phyloP scores from a whole-genome alignment of 1,284 basidiomycete species.

The Trametes pubescens region DNA sequence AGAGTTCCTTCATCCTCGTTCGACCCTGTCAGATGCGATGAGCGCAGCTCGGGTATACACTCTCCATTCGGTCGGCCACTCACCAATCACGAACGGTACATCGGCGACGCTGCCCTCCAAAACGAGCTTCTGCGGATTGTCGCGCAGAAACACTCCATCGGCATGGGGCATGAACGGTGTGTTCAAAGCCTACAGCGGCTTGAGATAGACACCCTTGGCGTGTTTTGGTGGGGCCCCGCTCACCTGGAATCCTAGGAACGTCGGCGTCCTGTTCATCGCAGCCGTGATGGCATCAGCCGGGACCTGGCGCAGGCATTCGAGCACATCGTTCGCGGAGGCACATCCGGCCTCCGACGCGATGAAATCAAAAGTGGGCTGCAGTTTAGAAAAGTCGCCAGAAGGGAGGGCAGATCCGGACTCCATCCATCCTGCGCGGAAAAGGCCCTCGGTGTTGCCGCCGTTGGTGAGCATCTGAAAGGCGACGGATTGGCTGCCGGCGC shows the following conservation, averaged over 20 bases:
- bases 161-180: conserved; percentile 41
- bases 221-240: neutral
- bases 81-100: conserved; percentile 42
- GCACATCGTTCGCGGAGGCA: conserved; percentile 41
- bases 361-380: conserved; percentile 45
- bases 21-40: conserved; percentile 20
- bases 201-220: neutral
- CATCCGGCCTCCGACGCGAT: conserved; percentile 44
- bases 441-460: conserved; percentile 41
- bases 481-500: conserved; percentile 49
- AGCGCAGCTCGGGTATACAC: neutral
- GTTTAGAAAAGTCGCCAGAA: conserved; percentile 39
- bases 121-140: conserved; percentile 35
- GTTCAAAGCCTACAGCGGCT: conserved; percentile 20
- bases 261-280: conserved; percentile 34
- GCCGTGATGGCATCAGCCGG: conserved; percentile 40
- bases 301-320: conserved; percentile 49
- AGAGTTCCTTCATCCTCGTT: conserved; percentile 45
- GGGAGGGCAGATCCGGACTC: conserved; percentile 46
- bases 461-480: conserved; percentile 44
- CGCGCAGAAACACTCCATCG: conserved; percentile 42
- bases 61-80: neutral
- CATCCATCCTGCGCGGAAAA: conserved; percentile 47
- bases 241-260: neutral
- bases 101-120: conserved; percentile 35